These are phyloP conservation scores for Triticum urartu DNA, from an alignment of 176 grass and related monocot species.

Conservation along the genomic window DNA sequence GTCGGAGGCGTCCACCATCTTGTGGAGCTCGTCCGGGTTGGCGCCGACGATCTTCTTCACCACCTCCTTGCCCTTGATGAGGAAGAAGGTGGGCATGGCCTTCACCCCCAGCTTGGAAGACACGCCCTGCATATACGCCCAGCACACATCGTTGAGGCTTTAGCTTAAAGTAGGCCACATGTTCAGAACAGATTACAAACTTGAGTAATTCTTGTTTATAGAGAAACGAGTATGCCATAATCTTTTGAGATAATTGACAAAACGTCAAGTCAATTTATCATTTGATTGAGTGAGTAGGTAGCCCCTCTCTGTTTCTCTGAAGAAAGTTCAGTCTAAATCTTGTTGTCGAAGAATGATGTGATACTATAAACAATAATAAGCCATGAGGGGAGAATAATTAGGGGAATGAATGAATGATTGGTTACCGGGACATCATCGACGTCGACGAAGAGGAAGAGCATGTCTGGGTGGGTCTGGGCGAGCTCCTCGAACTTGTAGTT, in stretches of 20 bases:
- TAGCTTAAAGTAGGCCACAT: conserved; percentile 11
- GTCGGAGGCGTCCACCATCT: conserved; percentile 52
- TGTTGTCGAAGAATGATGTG: background rate
- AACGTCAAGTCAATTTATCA: background rate
- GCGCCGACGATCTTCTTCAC: conserved; percentile 71
- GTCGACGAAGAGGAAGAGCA: conserved; percentile 77
- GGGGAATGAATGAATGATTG: background rate
- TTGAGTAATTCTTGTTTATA: background rate
- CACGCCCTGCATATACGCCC: conserved; percentile 34
- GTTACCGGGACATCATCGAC: conserved; percentile 88
- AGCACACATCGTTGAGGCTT: no score
- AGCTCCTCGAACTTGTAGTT: conserved; percentile 92
- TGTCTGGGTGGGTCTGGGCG: conserved; percentile 61
- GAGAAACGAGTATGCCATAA: background rate
- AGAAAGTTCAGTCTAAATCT: background rate
- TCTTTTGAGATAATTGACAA: background rate
- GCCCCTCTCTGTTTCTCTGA: background rate
- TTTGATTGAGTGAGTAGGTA: background rate
- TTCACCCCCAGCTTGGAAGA: conserved; percentile 82
- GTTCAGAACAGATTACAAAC: background rate
- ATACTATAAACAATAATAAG: background rate
- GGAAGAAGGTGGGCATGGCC: conserved; percentile 95
- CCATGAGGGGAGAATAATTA: background rate
- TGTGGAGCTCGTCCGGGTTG: conserved; percentile 72
- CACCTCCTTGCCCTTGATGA: conserved; percentile 58